A percentile compares a stretch with the other conserved stretches of the same genome.
These are phyloP conservation scores for Viridothelium virens DNA, from an alignment of 495 filamentous ascomycete species.

Conservation along the genomic window DNA sequence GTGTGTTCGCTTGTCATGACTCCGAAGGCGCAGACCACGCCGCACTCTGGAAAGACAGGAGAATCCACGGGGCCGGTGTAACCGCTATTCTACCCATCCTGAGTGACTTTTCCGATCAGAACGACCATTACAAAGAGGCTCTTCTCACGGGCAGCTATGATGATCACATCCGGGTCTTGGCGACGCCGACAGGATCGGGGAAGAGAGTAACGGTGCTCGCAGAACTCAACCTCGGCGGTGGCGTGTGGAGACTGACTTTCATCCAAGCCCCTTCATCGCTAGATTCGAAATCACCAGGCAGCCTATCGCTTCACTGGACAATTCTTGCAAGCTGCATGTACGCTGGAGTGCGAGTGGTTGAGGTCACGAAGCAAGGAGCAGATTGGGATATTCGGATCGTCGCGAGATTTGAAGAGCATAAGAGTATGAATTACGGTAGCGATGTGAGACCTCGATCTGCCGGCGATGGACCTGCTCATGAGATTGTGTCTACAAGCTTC, in stretches of 20 bases:
- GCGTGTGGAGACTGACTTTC: constrained; percentile 81
- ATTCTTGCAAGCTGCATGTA: constrained; percentile 93
- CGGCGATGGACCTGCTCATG: constrained; percentile 15
- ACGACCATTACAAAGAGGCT: constrained; percentile 34
- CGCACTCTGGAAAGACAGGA: constrained; percentile 35
- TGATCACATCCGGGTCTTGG: constrained; percentile 60
- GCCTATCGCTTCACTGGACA: constrained; percentile 17
- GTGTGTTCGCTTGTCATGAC: constrained; percentile 27
- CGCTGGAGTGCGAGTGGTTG: constrained; percentile 64
- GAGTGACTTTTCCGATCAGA: constrained; percentile 12
- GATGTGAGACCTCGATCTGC: constrained; percentile 51
- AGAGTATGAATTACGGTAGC: constrained; percentile 94
- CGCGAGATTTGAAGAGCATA: constrained; percentile 72
- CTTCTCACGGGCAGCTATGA: constrained; percentile 90
- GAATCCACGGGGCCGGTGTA: constrained; percentile 71
- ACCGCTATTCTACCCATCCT: constrained; percentile 72
- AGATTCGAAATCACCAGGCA: constrained; percentile 4
- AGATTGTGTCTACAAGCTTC: constrained; percentile 74
- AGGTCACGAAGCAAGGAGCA: constrained; percentile 23
- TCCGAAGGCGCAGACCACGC: constrained; percentile 20
- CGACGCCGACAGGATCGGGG: constrained; percentile 14
- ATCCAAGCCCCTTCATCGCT: neutral
- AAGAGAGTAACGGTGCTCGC: constrained; percentile 42
- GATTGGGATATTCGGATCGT: constrained; percentile 60
- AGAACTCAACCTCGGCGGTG: constrained; percentile 66